phyloP scores from a whole-genome alignment of 2,329 filamentous ascomycete genomes.

The Teratosphaeria viscida region DNA sequence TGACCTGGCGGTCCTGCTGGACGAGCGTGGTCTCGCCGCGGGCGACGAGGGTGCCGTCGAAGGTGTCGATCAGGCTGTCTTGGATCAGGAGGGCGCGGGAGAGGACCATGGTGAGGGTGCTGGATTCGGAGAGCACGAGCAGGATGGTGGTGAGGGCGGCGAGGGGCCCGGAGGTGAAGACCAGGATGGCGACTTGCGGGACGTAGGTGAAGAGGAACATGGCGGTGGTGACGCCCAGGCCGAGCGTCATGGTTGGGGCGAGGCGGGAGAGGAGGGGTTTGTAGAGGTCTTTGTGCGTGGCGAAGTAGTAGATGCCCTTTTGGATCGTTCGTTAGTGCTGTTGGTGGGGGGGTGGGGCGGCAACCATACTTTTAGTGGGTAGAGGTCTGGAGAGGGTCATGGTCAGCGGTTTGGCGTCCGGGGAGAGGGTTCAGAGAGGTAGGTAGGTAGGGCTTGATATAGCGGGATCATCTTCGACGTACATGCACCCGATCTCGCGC shows the following conservation, averaged over 20 bases:
- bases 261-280: slow-evolving; percentile 48
- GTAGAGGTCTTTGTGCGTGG: slow-evolving; percentile 48
- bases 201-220: slow-evolving; percentile 87
- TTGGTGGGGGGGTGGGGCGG: background rate
- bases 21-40: slow-evolving; percentile 53
- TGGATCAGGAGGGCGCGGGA: slow-evolving; percentile 65
- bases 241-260: slow-evolving; percentile 56
- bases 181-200: slow-evolving; percentile 71
- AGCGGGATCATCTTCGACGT: background rate
- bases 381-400: slow-evolving; percentile 45
- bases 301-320: slow-evolving; percentile 52
- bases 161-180: slow-evolving; percentile 75
- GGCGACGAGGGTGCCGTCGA: slow-evolving; percentile 59
- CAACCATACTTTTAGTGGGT: slow-evolving; percentile 58
- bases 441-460: background rate
- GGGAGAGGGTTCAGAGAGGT: background rate
- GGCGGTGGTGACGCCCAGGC: slow-evolving; percentile 56
- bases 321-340: background rate
- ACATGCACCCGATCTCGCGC: slow-evolving; percentile 62
- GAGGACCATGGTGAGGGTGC: slow-evolving; percentile 43
- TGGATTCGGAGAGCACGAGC: slow-evolving; percentile 47
- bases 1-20: slow-evolving; percentile 62
- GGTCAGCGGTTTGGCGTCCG: background rate
- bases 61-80: slow-evolving; percentile 77
- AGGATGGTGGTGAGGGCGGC: slow-evolving; percentile 63